Evolutionary conservation across 2,329 filamentous ascomycete genomes (phyloP).

Genomic region (Cercospora brassicicola): DNA sequence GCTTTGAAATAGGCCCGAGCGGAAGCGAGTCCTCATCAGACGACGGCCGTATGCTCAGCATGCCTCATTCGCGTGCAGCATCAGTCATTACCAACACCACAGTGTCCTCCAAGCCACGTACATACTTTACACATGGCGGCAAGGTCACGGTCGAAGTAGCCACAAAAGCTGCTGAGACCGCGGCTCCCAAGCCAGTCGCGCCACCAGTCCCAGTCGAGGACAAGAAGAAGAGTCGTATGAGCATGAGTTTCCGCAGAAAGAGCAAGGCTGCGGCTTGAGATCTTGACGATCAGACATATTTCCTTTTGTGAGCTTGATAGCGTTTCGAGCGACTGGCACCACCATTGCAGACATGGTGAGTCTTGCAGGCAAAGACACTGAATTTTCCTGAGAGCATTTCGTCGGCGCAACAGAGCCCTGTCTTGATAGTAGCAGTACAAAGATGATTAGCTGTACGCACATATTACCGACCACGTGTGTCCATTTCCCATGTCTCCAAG

Average conservation of each 20-base stretch:
- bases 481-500: not conserved
- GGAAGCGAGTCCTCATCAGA: constrained; percentile 28
- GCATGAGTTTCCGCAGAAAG: constrained; percentile 31
- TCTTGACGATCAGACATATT: not conserved
- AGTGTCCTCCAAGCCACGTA: constrained; percentile 26
- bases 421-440: not conserved
- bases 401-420: not conserved
- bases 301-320: constrained; percentile 14
- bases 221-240: constrained; percentile 35
- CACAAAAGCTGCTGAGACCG: constrained; percentile 8
- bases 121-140: constrained; percentile 36
- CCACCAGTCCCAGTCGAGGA: constrained; percentile 5
- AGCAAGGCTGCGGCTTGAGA: constrained; percentile 13
- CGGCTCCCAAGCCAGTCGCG: constrained; percentile 1
- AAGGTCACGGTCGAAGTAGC: constrained; percentile 26
- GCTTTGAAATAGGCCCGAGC: constrained; percentile 28
- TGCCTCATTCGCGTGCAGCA: constrained; percentile 15
- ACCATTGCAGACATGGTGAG: not conserved
- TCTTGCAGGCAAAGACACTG: not conserved
- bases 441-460: not conserved
- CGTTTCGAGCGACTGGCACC: constrained; percentile 16
- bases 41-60: constrained; percentile 20
- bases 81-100: constrained; percentile 20
- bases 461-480: not conserved
- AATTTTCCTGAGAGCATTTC: not conserved